A percentile compares a stretch with the other conserved stretches of the same genome.
Evolutionary conservation across 2,329 filamentous ascomycete genomes (phyloP).

Genomic region (Stenocarpella maydis): DNA sequence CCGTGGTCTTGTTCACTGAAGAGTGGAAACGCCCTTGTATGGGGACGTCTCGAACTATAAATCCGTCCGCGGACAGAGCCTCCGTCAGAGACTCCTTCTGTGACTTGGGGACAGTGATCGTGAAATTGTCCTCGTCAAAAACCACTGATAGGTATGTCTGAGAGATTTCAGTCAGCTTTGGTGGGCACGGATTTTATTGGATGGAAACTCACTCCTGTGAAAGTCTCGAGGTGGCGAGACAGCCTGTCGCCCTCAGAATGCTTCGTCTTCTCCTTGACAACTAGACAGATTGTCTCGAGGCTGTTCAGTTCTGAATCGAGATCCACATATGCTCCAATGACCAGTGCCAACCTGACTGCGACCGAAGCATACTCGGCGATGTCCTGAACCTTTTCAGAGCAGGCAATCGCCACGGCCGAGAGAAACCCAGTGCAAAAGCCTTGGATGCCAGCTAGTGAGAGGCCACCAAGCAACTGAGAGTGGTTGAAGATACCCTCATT

Average conservation of each 20-base stretch:
- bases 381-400: neutral
- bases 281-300: neutral
- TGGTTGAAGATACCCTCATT: neutral
- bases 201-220: conserved; percentile 2
- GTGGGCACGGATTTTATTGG: neutral
- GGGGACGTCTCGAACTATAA: neutral
- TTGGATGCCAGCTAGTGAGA: conserved; percentile 9
- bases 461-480: neutral
- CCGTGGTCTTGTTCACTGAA: neutral
- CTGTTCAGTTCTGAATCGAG: conserved; percentile 2
- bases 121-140: neutral
- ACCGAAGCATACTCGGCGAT: conserved; percentile 46
- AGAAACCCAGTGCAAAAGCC: conserved; percentile 31
- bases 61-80: neutral
- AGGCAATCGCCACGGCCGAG: conserved; percentile 10
- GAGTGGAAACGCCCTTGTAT: neutral
- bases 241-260: neutral
- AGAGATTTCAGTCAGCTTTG: neutral
- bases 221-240: neutral
- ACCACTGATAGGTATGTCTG: conserved; percentile 29
- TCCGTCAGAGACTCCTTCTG: conserved; percentile 38
- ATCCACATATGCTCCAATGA: conserved; percentile 23
- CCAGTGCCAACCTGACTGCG: neutral
- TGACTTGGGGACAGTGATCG: neutral
- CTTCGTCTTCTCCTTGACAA: neutral